phyloP scores from a whole-genome alignment of 345 rosid genomes.

The Balakata baccata region DNA sequence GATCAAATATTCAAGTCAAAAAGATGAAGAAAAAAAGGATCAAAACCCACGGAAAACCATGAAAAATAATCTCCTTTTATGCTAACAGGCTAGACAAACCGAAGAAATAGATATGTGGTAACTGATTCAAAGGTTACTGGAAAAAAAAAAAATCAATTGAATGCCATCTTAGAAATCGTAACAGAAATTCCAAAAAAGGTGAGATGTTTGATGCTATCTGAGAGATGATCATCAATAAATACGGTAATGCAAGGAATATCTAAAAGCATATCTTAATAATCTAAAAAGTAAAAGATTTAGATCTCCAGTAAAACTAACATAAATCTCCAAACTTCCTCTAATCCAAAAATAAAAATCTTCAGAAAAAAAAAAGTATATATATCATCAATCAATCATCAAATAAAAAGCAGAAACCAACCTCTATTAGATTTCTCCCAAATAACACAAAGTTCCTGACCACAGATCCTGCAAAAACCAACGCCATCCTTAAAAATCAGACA shows the following conservation, averaged over 20 bases:
- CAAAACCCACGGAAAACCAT: background rate
- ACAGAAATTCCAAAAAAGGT: background rate
- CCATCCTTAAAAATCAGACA: background rate
- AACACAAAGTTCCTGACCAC: background rate
- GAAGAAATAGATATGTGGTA: background rate
- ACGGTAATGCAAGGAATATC: background rate
- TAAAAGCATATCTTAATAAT: background rate
- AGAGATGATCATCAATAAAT: background rate
- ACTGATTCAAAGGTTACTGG: background rate
- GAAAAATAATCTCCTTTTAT: background rate
- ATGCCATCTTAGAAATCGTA: background rate
- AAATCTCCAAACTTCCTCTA: background rate
- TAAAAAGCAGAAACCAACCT: constrained; percentile 3
- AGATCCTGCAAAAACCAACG: constrained; percentile 16
- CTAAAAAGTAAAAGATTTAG: background rate
- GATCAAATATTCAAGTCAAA: background rate
- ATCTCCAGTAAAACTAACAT: constrained; percentile 9
- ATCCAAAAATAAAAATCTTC: background rate
- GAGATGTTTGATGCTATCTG: background rate
- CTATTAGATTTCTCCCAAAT: background rate
- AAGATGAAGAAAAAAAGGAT: background rate
- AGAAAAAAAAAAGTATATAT: background rate
- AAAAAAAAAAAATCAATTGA: too few relatives aligned
- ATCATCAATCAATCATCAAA: background rate
- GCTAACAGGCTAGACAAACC: background rate